These are phyloP conservation scores for Glycyrrhiza uralensis DNA, from an alignment of 306 rosid genomes.

Conservation along the genomic window DNA sequence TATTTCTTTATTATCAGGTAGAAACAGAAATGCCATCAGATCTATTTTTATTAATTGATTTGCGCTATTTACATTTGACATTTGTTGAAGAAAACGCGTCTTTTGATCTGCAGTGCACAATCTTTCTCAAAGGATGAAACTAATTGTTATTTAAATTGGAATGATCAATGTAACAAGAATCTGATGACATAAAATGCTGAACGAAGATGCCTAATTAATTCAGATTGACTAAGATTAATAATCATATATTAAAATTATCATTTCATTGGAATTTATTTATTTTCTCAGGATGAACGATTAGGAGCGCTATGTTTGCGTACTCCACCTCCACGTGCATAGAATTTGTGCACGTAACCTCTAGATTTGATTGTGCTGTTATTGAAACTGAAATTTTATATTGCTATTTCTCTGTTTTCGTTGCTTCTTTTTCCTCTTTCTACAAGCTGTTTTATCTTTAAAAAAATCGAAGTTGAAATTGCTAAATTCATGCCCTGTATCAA, in stretches of 20 bases:
- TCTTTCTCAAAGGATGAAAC: background rate
- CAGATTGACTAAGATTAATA: background rate
- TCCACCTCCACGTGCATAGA: background rate
- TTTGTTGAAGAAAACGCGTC: background rate
- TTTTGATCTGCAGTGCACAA: background rate
- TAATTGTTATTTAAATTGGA: background rate
- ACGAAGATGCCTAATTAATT: background rate
- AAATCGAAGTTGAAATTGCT: background rate
- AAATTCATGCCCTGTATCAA: background rate
- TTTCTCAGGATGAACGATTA: background rate
- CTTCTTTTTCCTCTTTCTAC: background rate
- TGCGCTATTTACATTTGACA: background rate
- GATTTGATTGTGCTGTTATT: background rate
- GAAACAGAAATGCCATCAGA: background rate
- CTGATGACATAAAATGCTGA: background rate
- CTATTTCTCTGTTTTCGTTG: background rate
- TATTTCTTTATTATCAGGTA: background rate
- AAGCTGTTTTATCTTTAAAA: background rate
- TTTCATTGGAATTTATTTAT: constrained; percentile 11
- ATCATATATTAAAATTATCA: background rate
- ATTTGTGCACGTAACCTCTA: background rate
- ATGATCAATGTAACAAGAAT: background rate
- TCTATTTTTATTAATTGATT: constrained; percentile 20
- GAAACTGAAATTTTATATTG: background rate
- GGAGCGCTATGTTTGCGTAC: background rate